Evolutionary conservation across 805 yeast species (phyloP), one percentile per base, ranked within the genome.

Genomic region (Kodamaea kakaduensis): DNA sequence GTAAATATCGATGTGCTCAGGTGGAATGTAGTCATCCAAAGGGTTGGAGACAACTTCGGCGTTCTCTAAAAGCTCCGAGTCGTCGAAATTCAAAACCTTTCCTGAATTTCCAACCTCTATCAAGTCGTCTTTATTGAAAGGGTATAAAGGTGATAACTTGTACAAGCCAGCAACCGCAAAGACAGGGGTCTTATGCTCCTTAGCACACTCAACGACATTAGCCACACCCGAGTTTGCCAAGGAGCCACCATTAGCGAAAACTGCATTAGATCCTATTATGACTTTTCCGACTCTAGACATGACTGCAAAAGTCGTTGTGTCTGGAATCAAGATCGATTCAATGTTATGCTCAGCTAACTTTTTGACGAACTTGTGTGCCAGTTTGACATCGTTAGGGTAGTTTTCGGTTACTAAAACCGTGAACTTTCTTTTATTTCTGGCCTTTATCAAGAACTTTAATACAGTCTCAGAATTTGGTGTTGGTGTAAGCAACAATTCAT

Each of bases 251-350:
- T 93, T 93, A 35, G 95, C 95, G 56, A 93, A 84, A 4, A 93
- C 97, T 0, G 96, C 78, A 42, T 84, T 75, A 4, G 97, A 83
- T 24, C 97, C 97, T 36, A 94, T 76, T 40, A 93, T 78, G 19
- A 93, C 98, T 58, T 94, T 94, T 28, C 97, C 96, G 4, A 93
- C 97, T 45, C 96, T 71, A 24, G 96, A 84, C 97, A 93, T 93
- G 31, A 93, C 87, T 0, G 98, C 97, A 59, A 82, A 87, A 0
- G 83, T 88, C 17, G 95, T 83, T 4, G 95, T 75, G 55, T 93
- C 99, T 1, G 98, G 97, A 22, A 93, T 84, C 36, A 93, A 75
- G 2, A 89, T 84, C 1, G 96, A 81, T 44, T 88, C 95, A 30
- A 93, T 86, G 35, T 89, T 85, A 37, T 90, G 87, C 37, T 78